phyloP scores from a whole-genome alignment of 192 early-diverging fungal genomes.

The Fimicolochytrium jonesii region DNA sequence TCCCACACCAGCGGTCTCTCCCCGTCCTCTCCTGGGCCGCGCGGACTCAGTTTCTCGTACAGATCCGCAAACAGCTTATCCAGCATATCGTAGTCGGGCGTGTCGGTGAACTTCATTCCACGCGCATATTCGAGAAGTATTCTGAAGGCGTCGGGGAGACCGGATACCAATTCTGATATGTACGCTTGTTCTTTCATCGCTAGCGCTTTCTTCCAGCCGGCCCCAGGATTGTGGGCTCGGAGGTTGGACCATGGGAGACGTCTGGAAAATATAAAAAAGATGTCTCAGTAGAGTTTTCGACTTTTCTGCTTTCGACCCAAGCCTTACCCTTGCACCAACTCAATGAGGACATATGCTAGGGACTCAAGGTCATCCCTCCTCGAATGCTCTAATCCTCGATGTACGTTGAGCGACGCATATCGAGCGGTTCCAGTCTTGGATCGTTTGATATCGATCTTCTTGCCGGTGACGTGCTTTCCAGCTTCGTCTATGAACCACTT shows the following conservation, averaged over 20 bases:
- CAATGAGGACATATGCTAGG: slow-evolving; percentile 34
- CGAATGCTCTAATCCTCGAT: slow-evolving; percentile 36
- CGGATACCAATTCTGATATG: slow-evolving; percentile 23
- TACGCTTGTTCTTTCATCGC: slow-evolving; percentile 28
- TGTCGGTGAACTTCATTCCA: slow-evolving; percentile 30
- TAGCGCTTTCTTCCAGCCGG: slow-evolving; percentile 41
- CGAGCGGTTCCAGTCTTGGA: slow-evolving; percentile 44
- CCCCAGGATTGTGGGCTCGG: slow-evolving; percentile 23
- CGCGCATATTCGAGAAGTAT: slow-evolving; percentile 36
- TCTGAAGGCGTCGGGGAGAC: slow-evolving; percentile 32
- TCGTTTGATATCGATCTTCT: slow-evolving; percentile 21
- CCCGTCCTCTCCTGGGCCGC: too few relatives aligned
- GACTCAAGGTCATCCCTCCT: slow-evolving; percentile 43
- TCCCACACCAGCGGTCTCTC: too few relatives aligned
- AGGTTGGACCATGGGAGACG: slow-evolving; percentile 38
- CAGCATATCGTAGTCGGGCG: slow-evolving; percentile 36
- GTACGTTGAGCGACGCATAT: slow-evolving; percentile 44
- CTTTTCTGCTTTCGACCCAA: too few relatives aligned
- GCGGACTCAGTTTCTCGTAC: too few relatives aligned
- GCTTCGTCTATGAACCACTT: slow-evolving; percentile 19
- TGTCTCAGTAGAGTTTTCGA: too few relatives aligned
- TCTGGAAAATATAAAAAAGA: too few relatives aligned
- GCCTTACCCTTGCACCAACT: slow-evolving; percentile 37
- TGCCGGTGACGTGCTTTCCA: slow-evolving; percentile 29
- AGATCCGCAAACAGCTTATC: slow-evolving; percentile 30